Conservation (phyloP, 2,329 filamentous ascomycete species). For the Zymoseptoria passerinii region DNA sequence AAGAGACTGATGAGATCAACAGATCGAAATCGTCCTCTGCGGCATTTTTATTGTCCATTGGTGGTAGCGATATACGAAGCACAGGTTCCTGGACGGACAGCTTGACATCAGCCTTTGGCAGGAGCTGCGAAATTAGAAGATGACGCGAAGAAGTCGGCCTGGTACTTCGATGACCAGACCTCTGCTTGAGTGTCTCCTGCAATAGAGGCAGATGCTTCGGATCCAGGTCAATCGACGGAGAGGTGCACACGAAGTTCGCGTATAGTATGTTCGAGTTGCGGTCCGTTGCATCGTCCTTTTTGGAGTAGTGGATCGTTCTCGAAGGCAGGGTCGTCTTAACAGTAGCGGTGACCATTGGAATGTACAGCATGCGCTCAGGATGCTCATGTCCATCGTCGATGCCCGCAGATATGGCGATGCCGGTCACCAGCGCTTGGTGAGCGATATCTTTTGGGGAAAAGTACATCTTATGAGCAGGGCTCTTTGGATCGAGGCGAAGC, state of each 20-base stretch:
- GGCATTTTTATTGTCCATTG: conserved; percentile 50
- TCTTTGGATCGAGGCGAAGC: conserved; percentile 82
- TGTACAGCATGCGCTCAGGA: conserved; percentile 79
- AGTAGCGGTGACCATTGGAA: conserved; percentile 95
- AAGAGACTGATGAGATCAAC: conserved; percentile 90
- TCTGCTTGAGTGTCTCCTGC: conserved; percentile 59
- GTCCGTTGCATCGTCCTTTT: conserved; percentile 61
- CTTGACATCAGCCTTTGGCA: conserved; percentile 91
- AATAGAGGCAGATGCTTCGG: conserved; percentile 84
- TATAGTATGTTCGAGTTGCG: conserved; percentile 94
- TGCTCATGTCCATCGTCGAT: conserved; percentile 83
- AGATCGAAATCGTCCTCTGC: conserved; percentile 82
- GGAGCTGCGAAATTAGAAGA: conserved; percentile 73
- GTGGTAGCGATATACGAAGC: conserved; percentile 76
- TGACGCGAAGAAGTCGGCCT: conserved; percentile 33
- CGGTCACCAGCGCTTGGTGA: conserved; percentile 86
- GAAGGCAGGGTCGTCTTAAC: conserved; percentile 90
- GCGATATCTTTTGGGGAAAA: conserved; percentile 88
- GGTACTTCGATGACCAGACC: conserved; percentile 6
- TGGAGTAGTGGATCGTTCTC: conserved; percentile 76
- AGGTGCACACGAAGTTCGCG: conserved; percentile 92
- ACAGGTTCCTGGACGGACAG: conserved; percentile 96
- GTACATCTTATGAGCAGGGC: conserved; percentile 95
- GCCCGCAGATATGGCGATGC: conserved; percentile 83
- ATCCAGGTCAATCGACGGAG: conserved; percentile 85